phyloP scores from a whole-genome alignment of 257 asterid species.

The Solanum sejunctum region DNA sequence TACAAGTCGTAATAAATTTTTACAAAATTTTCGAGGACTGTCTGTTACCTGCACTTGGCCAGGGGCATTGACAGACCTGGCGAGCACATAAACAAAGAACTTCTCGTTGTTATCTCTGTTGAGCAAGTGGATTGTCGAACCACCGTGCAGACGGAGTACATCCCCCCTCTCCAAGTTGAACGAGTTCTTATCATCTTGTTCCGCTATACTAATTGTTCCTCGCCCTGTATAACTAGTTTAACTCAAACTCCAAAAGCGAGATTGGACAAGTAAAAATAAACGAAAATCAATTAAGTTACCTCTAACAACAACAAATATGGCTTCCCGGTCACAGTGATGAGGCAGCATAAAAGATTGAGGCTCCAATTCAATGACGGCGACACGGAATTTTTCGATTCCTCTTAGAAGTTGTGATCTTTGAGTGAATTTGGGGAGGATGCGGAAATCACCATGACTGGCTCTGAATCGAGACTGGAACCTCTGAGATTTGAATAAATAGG shows the following conservation, averaged over 20 bases:
- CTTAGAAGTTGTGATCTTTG: conserved; percentile 21
- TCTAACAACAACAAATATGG: conserved; percentile 6
- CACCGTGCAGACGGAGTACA: conserved; percentile 22
- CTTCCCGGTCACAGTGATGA: conserved; percentile 36
- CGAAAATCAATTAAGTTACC: neutral
- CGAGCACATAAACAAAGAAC: conserved; percentile 16
- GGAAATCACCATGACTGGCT: conserved; percentile 22
- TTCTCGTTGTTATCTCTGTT: conserved; percentile 20
- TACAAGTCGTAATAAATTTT: too few relatives aligned
- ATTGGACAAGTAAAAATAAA: neutral
- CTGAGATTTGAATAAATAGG: conserved; percentile 18
- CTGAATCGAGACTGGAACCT: conserved; percentile 13
- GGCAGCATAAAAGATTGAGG: conserved; percentile 32
- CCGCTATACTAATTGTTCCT: conserved; percentile 13
- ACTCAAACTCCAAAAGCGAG: neutral
- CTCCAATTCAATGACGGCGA: conserved; percentile 21
- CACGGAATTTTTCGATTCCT: conserved; percentile 27
- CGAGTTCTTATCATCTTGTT: conserved; percentile 9
- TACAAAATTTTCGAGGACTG: too few relatives aligned
- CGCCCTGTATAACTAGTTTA: conserved; percentile 1
- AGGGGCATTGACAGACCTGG: conserved; percentile 26
- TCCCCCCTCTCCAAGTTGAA: conserved; percentile 27
- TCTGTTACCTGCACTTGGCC: conserved; percentile 23
- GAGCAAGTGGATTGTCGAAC: conserved; percentile 19
- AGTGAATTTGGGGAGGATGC: conserved; percentile 20